Conservation (phyloP, 2,329 filamentous ascomycete species). For the Aschersonia sp. region DNA sequence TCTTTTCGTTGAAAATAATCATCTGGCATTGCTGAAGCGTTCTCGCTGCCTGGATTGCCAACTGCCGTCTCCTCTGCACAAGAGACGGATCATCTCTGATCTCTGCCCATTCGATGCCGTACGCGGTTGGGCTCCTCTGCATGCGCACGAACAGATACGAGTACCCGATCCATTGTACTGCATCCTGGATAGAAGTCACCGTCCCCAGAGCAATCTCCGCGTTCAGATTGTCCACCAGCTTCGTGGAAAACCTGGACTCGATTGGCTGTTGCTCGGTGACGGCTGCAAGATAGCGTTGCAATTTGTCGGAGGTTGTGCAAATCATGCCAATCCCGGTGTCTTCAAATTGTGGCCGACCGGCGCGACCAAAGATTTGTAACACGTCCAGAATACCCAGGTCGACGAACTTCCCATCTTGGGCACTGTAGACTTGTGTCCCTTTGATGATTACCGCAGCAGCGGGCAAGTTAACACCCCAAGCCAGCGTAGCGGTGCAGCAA, state of each 20-base stretch:
- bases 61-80: constrained; percentile 68
- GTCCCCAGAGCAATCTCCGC: constrained; percentile 89
- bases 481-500: constrained; percentile 93
- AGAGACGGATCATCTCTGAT: constrained; percentile 76
- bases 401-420: constrained; percentile 91
- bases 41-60: constrained; percentile 78
- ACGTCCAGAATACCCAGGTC: constrained; percentile 95
- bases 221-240: constrained; percentile 91
- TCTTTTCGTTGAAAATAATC: constrained; percentile 95
- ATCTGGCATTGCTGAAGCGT: constrained; percentile 89
- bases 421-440: constrained; percentile 91
- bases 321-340: constrained; percentile 98
- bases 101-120: constrained; percentile 92
- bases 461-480: constrained; percentile 97
- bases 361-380: constrained; percentile 94
- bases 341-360: constrained; percentile 92
- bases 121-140: constrained; percentile 78
- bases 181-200: constrained; percentile 85
- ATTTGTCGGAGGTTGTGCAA: constrained; percentile 86
- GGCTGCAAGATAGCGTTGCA: constrained; percentile 79
- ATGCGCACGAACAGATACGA: constrained; percentile 96
- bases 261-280: constrained; percentile 95
- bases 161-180: constrained; percentile 94
- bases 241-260: constrained; percentile 88
- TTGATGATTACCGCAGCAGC: constrained; percentile 97